Percentiles rank a stretch among this genome's conserved stretches.
These are phyloP conservation scores for Pyrenophora tritici-repentis DNA, from an alignment of 2,329 filamentous ascomycete species.

Conservation along the genomic window DNA sequence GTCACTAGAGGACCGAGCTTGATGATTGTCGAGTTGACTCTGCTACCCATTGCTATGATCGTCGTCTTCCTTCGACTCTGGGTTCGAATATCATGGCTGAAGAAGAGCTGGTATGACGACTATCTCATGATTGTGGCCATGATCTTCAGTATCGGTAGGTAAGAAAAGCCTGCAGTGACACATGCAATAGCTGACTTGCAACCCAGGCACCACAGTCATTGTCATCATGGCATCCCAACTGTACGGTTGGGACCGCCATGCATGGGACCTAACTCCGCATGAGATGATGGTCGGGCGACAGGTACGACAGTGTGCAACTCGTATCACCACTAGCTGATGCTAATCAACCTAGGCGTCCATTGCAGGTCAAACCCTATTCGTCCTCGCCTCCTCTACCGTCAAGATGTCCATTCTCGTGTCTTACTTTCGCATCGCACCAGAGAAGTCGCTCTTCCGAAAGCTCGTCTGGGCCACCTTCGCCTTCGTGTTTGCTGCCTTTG, in stretches of 20 bases:
- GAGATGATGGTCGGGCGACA: constrained; percentile 43
- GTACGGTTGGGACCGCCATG: constrained; percentile 48
- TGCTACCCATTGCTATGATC: constrained; percentile 45
- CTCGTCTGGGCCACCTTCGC: constrained; percentile 45
- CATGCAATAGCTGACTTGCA: background rate
- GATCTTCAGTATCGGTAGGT: constrained; percentile 26
- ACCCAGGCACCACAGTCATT: constrained; percentile 7
- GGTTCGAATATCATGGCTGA: constrained; percentile 44
- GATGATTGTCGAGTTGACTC: constrained; percentile 48
- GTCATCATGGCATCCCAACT: constrained; percentile 37
- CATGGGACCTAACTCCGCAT: constrained; percentile 41
- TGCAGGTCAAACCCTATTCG: constrained; percentile 46
- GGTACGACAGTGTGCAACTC: constrained; percentile 28
- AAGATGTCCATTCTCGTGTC: constrained; percentile 48
- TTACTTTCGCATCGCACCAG: constrained; percentile 49
- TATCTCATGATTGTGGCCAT: constrained; percentile 47
- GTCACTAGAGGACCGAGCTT: constrained; percentile 49
- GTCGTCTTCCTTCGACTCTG: constrained; percentile 43
- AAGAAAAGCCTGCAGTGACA: background rate
- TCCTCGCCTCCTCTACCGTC: constrained; percentile 45
- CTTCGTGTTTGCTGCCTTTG: constrained; percentile 42
- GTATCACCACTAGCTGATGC: constrained; percentile 24
- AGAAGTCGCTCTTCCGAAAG: constrained; percentile 46
- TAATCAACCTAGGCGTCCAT: constrained; percentile 43
- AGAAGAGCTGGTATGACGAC: constrained; percentile 48